Percentiles rank a stretch among this genome's conserved stretches.
phyloP scores from a whole-genome alignment of 1,284 basidiomycete species.

The Cryptococcus floricola region DNA sequence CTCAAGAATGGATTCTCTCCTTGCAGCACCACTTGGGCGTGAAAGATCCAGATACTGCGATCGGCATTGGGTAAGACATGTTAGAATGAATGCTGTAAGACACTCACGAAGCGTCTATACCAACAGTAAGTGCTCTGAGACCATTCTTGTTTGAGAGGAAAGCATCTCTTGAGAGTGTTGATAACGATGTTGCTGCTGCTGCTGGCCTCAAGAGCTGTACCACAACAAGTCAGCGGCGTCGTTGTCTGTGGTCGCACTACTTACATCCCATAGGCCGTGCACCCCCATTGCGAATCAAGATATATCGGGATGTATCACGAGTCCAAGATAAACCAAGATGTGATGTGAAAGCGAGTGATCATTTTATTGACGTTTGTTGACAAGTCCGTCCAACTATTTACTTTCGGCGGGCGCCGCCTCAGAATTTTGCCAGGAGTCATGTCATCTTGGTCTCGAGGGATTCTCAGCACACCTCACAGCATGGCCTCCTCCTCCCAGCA shows the following conservation, averaged over 20 bases:
- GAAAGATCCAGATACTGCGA: conserved; percentile 52
- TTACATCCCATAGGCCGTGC: conserved; percentile 50
- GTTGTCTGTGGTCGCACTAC: conserved; percentile 9
- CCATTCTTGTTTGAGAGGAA: conserved; percentile 40
- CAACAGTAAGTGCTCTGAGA: conserved; percentile 45
- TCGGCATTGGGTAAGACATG: conserved; percentile 3
- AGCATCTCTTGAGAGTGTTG: conserved; percentile 36
- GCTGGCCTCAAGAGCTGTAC: conserved; percentile 43
- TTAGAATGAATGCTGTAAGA: not conserved
- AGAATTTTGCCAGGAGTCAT: not conserved
- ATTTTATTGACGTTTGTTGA: not conserved
- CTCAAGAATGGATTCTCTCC: conserved; percentile 54
- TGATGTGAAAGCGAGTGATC: not conserved
- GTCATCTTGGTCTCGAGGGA: not conserved
- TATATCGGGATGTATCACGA: not conserved
- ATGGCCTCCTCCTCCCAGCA: conserved; percentile 16
- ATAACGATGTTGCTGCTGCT: conserved; percentile 33
- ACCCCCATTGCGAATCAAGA: conserved; percentile 42
- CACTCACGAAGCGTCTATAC: conserved; percentile 49
- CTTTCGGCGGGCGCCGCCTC: not conserved
- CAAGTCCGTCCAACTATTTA: not conserved
- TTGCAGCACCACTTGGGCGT: conserved; percentile 44
- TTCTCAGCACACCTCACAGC: not conserved
- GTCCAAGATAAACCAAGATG: not conserved
- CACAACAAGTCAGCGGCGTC: not conserved